Base-by-base conservation (phyloP, 2,329 filamentous ascomycete genomes). In the Cryphonectria radicalis region DNA sequence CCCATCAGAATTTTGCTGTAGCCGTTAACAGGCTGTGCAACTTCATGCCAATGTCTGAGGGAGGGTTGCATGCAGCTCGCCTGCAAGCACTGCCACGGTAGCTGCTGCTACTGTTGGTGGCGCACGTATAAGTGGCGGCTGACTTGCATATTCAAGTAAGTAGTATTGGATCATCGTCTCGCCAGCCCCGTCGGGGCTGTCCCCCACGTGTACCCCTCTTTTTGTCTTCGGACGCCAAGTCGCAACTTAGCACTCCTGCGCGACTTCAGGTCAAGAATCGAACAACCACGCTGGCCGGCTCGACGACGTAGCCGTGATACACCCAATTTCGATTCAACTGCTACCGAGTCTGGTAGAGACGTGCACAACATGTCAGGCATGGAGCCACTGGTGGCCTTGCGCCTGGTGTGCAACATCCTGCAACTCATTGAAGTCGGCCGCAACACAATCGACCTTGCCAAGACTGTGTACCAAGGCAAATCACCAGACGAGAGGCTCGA, bases 401-500 rank as follows among this genome's bases (percentile, higher is more conserved):
- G 66, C 66, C 43, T 68, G 13, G 66, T 35, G 7, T 68, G 66
- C 57, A 68, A 68, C 59, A 35, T 68, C 2, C 43, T 68, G 8
- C 67, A 68, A 22, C 28, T 68, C 19, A 22, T 68, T 13, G 42
- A 68, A 37, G 57, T 55, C 32, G 67, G 67, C 6, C 17, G 46
- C 19, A 13, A 40, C 4, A 68, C 67, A 28, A 68, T 68, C 42
- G 22, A n/a, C 19, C 46, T 50, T n/a, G 46, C 22, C 22, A 50
- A 11, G 22, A 50, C 46, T 50, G 46, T 50, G 22, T 50, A 50
- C 22, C 46, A 50, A 50, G 46, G 46, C 22, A 50, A 50, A 50
- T n/a, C 19, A n/a, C 46, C 46, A 8, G 46, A 50, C 22, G 22
- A 50, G 46, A 7, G 22, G 7, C 46, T 50, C 46, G 46, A 50